Conservation (phyloP, 2,329 filamentous ascomycete species). For the Aspergillaceae sp. region DNA sequence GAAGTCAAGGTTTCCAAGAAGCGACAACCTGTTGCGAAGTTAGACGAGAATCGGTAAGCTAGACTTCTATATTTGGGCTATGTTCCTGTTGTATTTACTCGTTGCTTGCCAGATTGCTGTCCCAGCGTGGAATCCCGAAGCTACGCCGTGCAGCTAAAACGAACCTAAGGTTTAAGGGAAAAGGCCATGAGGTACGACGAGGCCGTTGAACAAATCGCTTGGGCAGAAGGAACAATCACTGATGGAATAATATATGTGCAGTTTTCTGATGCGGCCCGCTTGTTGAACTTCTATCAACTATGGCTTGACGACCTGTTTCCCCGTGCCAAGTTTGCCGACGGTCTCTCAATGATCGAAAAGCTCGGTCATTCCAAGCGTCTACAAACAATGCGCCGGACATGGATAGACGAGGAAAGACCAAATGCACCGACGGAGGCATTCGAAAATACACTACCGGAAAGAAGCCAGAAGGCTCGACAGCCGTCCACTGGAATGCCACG, state of each 20-base stretch:
- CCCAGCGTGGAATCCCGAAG: slow-evolving; percentile 72
- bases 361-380: slow-evolving; percentile 76
- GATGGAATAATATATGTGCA: slow-evolving; percentile 25
- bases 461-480: neutral
- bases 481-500: slow-evolving; percentile 1
- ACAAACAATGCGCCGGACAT: slow-evolving; percentile 64
- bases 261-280: slow-evolving; percentile 73
- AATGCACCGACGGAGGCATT: slow-evolving; percentile 5
- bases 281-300: slow-evolving; percentile 85
- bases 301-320: slow-evolving; percentile 97
- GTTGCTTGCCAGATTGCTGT: slow-evolving; percentile 60
- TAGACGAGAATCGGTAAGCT: slow-evolving; percentile 67
- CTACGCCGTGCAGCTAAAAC: slow-evolving; percentile 62
- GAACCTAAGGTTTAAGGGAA: slow-evolving; percentile 74
- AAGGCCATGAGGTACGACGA: slow-evolving; percentile 70
- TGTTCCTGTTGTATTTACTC: neutral
- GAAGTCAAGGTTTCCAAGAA: slow-evolving; percentile 76
- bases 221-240: neutral
- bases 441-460: slow-evolving; percentile 2
- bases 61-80: neutral
- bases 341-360: slow-evolving; percentile 83
- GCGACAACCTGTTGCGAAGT: slow-evolving; percentile 67
- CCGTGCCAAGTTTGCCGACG: slow-evolving; percentile 87
- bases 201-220: neutral
- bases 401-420: slow-evolving; percentile 64